Percentiles rank a stretch among this genome's conserved stretches.
phyloP scores from a whole-genome alignment of 768 basidiomycete species.

The Lactifluus rugatus region DNA sequence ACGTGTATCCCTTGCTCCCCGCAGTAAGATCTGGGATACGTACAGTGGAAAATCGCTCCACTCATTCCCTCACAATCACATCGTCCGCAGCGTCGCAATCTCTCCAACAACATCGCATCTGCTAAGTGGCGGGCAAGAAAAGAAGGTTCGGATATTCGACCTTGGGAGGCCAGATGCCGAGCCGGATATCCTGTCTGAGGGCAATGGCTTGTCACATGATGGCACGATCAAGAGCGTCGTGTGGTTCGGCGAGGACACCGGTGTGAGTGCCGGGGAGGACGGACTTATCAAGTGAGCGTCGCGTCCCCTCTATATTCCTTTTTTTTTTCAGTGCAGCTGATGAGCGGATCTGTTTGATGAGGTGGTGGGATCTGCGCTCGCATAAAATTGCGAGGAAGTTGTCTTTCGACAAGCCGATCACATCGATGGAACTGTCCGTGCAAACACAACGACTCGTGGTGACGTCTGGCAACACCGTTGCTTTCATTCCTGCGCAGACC shows the following conservation, averaged over 20 bases:
- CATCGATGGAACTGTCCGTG: conserved; percentile 86
- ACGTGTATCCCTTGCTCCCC: conserved; percentile 9
- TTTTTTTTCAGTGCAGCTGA: not conserved
- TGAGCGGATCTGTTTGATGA: conserved; percentile 26
- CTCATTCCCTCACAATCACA: conserved; percentile 98
- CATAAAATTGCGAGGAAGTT: conserved; percentile 60
- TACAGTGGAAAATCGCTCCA: conserved; percentile 80
- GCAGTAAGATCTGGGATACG: conserved; percentile 93
- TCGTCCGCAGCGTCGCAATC: conserved; percentile 90
- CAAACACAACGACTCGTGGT: conserved; percentile 78
- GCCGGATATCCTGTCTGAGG: conserved; percentile 65
- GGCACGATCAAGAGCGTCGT: conserved; percentile 89
- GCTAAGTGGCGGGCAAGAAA: conserved; percentile 92
- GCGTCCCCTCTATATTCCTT: not conserved
- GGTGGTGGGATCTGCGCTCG: conserved; percentile 95
- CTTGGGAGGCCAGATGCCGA: conserved; percentile 78
- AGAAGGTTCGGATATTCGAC: conserved; percentile 94
- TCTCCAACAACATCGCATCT: conserved; percentile 61
- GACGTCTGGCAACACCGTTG: conserved; percentile 85
- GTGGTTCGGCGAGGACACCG: conserved; percentile 82
- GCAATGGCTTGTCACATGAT: conserved; percentile 59
- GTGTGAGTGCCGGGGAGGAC: conserved; percentile 89
- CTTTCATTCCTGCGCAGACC: conserved; percentile 75
- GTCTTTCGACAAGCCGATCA: conserved; percentile 69
- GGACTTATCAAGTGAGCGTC: conserved; percentile 69